Percentiles rank a stretch among this genome's conserved stretches.
Evolutionary conservation across 164 flowering plant genomes (phyloP).

Genomic region (Magnolia sinica): DNA sequence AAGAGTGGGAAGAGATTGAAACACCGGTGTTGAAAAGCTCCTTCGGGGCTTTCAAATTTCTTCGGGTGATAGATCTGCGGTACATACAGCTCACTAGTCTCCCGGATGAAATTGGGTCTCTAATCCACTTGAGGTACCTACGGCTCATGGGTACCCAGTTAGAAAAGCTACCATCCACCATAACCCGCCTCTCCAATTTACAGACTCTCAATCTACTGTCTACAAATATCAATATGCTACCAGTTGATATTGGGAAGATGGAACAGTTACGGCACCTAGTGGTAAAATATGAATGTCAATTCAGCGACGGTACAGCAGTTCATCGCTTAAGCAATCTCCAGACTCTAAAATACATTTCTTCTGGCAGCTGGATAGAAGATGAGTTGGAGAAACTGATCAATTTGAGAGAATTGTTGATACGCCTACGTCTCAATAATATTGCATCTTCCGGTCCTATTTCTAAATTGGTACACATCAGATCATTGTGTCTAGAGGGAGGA

Average conservation of each 20-base stretch:
- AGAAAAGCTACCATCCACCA: conserved; percentile 1
- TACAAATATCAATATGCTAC: no score
- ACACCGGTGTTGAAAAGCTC: neutral
- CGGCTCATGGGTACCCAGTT: neutral
- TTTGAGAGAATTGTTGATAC: no score
- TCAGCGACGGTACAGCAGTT: no score
- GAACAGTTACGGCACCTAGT: neutral
- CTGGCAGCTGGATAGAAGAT: no score
- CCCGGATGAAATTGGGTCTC: neutral
- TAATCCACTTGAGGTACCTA: conserved; percentile 12
- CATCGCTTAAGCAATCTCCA: no score
- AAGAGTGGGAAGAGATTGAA: neutral
- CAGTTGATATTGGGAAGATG: neutral
- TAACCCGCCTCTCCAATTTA: conserved; percentile 3
- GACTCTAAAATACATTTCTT: no score
- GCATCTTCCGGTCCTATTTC: no score
- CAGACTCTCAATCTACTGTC: neutral
- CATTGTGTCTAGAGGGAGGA: no score
- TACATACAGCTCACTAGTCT: neutral
- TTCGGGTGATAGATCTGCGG: conserved; percentile 10
- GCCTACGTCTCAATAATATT: no score
- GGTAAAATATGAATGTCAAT: no score
- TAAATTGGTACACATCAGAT: no score
- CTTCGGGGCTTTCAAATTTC: neutral
- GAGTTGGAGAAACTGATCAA: no score